phyloP scores from a whole-genome alignment of 768 basidiomycete species.

The Phaeolepiota aurea region DNA sequence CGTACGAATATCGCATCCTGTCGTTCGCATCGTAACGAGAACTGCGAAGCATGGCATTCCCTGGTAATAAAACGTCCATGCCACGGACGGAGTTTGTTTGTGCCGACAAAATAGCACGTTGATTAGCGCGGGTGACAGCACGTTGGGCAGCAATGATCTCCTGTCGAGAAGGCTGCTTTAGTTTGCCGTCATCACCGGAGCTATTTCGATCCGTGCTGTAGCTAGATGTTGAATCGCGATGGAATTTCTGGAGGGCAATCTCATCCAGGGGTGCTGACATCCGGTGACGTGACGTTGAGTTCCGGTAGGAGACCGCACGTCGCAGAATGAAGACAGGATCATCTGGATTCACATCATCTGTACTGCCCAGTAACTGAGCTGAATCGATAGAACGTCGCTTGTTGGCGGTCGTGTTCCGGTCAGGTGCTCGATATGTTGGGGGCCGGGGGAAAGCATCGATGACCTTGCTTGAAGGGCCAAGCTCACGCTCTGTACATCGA shows the following conservation, averaged over 20 bases:
- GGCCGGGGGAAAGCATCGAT: conserved; percentile 77
- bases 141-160: conserved; percentile 94
- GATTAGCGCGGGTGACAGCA: conserved; percentile 77
- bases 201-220: conserved; percentile 37
- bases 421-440: conserved; percentile 59
- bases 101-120: conserved; percentile 72
- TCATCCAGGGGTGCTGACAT: conserved; percentile 78
- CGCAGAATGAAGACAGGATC: conserved; percentile 91
- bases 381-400: conserved; percentile 89
- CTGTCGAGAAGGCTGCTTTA: conserved; percentile 50
- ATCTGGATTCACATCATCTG: conserved; percentile 68
- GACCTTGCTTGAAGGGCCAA: conserved; percentile 74
- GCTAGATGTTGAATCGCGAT: conserved; percentile 59
- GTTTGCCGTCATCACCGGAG: conserved; percentile 17
- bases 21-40: conserved; percentile 65
- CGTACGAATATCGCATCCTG: conserved; percentile 87
- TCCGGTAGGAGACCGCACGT: conserved; percentile 69
- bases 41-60: conserved; percentile 80
- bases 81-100: conserved; percentile 82
- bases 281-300: conserved; percentile 59
- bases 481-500: conserved; percentile 53
- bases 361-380: conserved; percentile 53
- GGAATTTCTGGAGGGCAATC: conserved; percentile 65
- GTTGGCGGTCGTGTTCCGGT: conserved; percentile 48
- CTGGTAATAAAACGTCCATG: conserved; percentile 81